Conservation (phyloP, 768 basidiomycete species). For the Lactarius tabidus region DNA sequence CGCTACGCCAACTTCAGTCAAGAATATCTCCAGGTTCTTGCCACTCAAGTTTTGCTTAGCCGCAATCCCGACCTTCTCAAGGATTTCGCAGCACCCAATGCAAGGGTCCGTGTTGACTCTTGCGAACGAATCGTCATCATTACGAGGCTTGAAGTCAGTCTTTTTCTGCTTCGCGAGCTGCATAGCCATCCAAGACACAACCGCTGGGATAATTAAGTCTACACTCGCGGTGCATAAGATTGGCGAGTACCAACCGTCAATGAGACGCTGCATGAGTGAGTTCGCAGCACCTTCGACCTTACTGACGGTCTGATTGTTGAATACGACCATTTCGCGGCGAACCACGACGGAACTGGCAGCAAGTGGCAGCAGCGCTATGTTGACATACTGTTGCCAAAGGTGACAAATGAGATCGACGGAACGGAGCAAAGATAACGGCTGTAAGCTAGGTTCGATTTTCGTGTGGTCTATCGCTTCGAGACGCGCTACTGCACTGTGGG, state of each 20-base stretch:
- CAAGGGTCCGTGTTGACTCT: constrained; percentile 95
- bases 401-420: constrained; percentile 85
- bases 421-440: constrained; percentile 59
- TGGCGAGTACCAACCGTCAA: constrained; percentile 59
- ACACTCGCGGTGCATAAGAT: background rate
- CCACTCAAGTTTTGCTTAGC: constrained; percentile 78
- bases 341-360: constrained; percentile 81
- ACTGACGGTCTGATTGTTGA: constrained; percentile 84
- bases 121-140: constrained; percentile 93
- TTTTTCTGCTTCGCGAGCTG: constrained; percentile 91
- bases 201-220: constrained; percentile 40
- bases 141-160: constrained; percentile 93
- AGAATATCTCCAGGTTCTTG: constrained; percentile 88
- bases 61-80: constrained; percentile 77
- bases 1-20: constrained; percentile 89
- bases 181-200: constrained; percentile 67
- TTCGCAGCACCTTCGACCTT: constrained; percentile 83
- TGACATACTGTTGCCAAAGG: constrained; percentile 95
- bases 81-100: constrained; percentile 72
- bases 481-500: constrained; percentile 58
- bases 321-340: constrained; percentile 88
- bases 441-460: constrained; percentile 77
- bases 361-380: constrained; percentile 84
- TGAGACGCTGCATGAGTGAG: constrained; percentile 68
- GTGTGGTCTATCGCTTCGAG: constrained; percentile 64